Evolutionary conservation across 768 basidiomycete species (phyloP), one percentile per base, ranked within the genome.

Genomic region (Trametes meyenii): DNA sequence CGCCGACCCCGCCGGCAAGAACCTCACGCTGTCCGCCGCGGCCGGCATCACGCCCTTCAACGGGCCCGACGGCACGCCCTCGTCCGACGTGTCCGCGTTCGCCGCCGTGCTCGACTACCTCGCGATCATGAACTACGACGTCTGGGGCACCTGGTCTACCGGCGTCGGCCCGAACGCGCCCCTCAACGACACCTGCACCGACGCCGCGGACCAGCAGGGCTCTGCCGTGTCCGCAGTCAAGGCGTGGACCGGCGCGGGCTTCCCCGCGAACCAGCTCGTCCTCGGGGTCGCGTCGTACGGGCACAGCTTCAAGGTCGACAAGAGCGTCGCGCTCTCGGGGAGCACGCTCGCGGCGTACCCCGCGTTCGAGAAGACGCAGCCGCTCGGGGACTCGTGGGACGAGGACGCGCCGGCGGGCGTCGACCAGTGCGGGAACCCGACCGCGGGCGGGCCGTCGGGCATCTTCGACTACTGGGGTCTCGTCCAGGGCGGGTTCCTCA

Each of bases 201-300:
- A 86, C 36, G 66, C 79, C 0, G 75, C 73, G 7, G 76, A 84
- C 56, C 87, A 85, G 58, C 76, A 78, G 48, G 93, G 94, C 5
- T 97, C 94, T 38, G 95, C 90, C 17, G 78, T 81, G 35, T 88
- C 89, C 5, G 88, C 90, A 3, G 83, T 98, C 45, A 72, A 78
- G 14, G 83, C 84, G 7, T 98, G 96, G 96, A 85, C 81, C 0
- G 62, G 64, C 0, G 94, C 94, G 40, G 89, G 90, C 12, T 88
- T 98, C 76, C 90, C 94, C n/a, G 76, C 80, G 3, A 73, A 71
- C 55, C 75, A 90, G 76, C 85, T 98, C 62, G 83, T 94, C 23
- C 85, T 98, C 11, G 96, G 94, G 53, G 86, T 96, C 1, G 85
- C 95, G 13, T 78, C 87, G 19, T 96, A 92, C 73, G 92, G 92